These are phyloP conservation scores for Linum tenue DNA, from an alignment of 345 rosid genomes.

Conservation along the genomic window DNA sequence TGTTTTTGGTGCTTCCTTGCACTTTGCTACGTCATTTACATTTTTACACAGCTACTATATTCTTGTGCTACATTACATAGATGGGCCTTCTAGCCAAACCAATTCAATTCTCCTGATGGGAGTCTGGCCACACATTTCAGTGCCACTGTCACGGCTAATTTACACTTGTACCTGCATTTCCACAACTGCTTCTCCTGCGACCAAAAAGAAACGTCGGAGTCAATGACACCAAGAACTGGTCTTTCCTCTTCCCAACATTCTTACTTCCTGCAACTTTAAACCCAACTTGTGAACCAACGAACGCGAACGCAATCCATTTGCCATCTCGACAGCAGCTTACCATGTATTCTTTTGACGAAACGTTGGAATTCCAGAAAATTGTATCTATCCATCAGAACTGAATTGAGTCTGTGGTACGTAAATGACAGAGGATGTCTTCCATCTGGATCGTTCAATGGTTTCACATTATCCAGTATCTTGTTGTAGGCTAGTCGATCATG, in stretches of 20 bases:
- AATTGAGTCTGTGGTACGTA: slow-evolving; percentile 64
- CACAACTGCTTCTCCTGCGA: slow-evolving; percentile 43
- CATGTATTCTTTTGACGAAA: slow-evolving; percentile 86
- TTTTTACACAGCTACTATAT: too few relatives aligned
- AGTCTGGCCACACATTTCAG: too few relatives aligned
- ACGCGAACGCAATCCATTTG: too few relatives aligned
- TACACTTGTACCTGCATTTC: slow-evolving; percentile 26
- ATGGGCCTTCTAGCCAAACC: too few relatives aligned
- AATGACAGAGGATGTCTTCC: slow-evolving; percentile 66
- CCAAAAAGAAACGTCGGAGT: slow-evolving; percentile 3
- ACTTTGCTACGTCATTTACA: too few relatives aligned
- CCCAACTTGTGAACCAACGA: too few relatives aligned
- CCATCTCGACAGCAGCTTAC: slow-evolving; percentile 24
- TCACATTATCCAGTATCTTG: slow-evolving; percentile 64
- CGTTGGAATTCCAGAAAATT: slow-evolving; percentile 67
- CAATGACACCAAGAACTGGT: background rate
- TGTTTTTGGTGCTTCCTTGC: too few relatives aligned
- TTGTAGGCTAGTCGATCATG: slow-evolving; percentile 62
- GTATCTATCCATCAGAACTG: slow-evolving; percentile 70
- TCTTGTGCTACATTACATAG: too few relatives aligned
- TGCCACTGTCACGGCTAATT: background rate
- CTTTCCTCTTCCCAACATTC: too few relatives aligned
- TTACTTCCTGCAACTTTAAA: too few relatives aligned
- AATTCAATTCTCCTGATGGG: too few relatives aligned
- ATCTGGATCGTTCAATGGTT: slow-evolving; percentile 77